Evolutionary conservation across 2,329 filamentous ascomycete species (phyloP), one percentile per base, ranked within the genome.

Genomic region (Xylaria multiplex): DNA sequence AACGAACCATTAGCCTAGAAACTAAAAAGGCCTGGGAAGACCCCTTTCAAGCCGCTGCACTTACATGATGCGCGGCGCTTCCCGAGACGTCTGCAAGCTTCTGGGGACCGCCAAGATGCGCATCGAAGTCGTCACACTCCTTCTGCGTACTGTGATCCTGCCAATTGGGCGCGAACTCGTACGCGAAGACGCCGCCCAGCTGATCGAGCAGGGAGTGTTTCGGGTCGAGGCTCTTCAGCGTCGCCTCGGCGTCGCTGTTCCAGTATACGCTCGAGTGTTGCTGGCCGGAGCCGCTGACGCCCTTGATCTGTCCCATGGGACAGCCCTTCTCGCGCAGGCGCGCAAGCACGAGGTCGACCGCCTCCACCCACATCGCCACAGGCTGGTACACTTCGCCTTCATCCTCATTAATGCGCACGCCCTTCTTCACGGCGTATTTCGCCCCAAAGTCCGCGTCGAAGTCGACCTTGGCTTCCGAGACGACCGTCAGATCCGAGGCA

Each of bases 221-320:
- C 2, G 85, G 76, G 70, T 92, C 84, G 49, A 98, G 81, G 13
- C 74, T 81, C 3, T 77, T 80, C 49, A 98, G 84, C 49, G 91
- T 75, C 7, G 79, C 75, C 76, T 92, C 91, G 6, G 92, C 94
- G 63, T 89, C 81, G 50, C 82, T 78, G 65, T 87, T 91, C 95
- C 95, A 98, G 81, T 96, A 98, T 32, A 98, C 93, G 77, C 95
- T 98, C 40, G 96, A 96, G 79, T 98, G 96, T 83, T 99, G 96
- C 86, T 98, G 96, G 61, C 96, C 94, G 16, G 95, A 94, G 69
- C 93, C 96, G 74, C 92, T 95, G 72, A 99, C 86, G 35, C 93
- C 95, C 75, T 87, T 88, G 69, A 99, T 89, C 58, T 87, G 87
- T 59, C 84, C 80, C 74, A 97, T 90, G 71, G 93, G 90, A 62